Base-by-base conservation (phyloP, 2,329 filamentous ascomycete species). In the Talaromyces sp. region DNA sequence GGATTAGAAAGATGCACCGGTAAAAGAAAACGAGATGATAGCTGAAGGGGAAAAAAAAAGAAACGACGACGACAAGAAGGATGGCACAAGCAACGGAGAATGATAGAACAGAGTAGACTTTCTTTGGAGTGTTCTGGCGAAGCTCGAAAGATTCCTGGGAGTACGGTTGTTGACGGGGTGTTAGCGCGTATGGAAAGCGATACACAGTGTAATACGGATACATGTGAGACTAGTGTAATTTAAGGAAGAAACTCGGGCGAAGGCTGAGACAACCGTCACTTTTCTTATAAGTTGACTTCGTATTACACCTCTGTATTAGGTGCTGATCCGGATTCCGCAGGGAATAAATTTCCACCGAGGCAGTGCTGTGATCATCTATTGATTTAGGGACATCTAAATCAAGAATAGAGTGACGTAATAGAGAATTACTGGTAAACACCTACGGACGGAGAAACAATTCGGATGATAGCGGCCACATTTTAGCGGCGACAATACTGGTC, bases 11-110 rank as follows among this genome's bases (percentile, higher is more conserved):
- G 23, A 16, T 59, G 51, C 61, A 59, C 61, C 57, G 30, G 31
- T 18, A n/a, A 59, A 36, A 30, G 14, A 58, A 30, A 30, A 62
- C 12, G 30, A 52, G 44, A 34, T 31, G 28, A 23, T 16, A n/a
- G 56, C 30, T 40, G 28, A 56, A 42, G 56, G 40, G 44, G 57
- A 51, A 56, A 56, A 42, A 55, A 36, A 55, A 56, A 40, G n/a
- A 33, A 27, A 61, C 28, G 27, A n/a, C 31, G 36, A n/a, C 28
- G n/a, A 47, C n/a, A 47, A 47, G 44, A 47, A 10, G 23, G 18
- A 23, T 47, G 23, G 44, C 18, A 47, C 8, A n/a, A 53, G 59
- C 33, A n/a, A 54, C 18, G 44, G 52, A 36, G 55, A 54, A 57
- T 47, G 59, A 34, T 52, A 36, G 54, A 44, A 31, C 44, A 27